Base-by-base conservation (phyloP, 352 stramenopile genomes). In the Blastocystis sp. region DNA sequence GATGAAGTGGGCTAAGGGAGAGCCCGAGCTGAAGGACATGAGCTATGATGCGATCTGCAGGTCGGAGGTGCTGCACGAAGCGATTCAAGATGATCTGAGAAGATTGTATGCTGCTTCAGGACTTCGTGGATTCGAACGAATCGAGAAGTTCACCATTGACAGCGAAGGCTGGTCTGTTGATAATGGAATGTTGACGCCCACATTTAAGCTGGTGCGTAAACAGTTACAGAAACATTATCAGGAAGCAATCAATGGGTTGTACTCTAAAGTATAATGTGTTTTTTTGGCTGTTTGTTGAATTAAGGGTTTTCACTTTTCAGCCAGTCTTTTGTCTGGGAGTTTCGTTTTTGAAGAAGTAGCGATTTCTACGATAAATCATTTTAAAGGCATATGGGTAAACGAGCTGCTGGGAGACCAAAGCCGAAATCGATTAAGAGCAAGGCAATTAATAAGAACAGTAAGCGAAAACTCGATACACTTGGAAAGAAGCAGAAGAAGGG, bases 181-280 rank as follows among this genome's bases (percentile, higher is more conserved):
- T 62, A 98, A 97, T 91, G 93, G 93, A 69, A 91, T 98, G 45
- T 90, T 97, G 43, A 98, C 96, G 16, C 95, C 96, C 18, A 98
- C 96, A 1, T 98, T 98, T 92, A 98, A 98, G 90, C 93, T 98
- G 90, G 98, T 98, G 92, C 92, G 96, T 0, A 93, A 93, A 43
- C 91, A 97, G 87, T 92, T 95, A 16, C 91, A 92, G 47, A 92
- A 94, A 65, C 89, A 91, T 53, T 95, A 95, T 76, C 18, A 89
- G 20, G 69, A 91, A 6, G 76, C 95, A 70, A 94, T 96, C 53
- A 91, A 94, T n/a, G 78, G 69, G 0, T 93, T 95, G 92, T 96
- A 96, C 91, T 34, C 30, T 34, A 34, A 34, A 34, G 30, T 20
- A 79, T 94, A 54, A 92, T 94, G 53, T 94, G n/a, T 73, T 8